Evolutionary conservation across 345 rosid species (phyloP), one percentile per base, ranked within the genome.

Genomic region (Linum tenue): DNA sequence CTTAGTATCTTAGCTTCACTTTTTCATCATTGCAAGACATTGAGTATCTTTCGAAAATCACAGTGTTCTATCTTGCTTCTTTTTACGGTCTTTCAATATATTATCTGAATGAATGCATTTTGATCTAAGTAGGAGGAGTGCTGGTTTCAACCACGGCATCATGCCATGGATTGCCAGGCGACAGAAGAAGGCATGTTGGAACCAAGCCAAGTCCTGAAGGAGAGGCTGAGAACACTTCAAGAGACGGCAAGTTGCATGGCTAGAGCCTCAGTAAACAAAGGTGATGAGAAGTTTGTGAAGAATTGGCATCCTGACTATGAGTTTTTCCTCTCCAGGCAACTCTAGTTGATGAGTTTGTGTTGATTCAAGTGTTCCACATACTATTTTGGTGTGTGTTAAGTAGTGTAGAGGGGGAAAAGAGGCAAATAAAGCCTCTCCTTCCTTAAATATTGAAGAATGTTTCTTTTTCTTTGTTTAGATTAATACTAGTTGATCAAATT

Each of bases 241-340:
- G 77, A 77, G 77, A 77, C 84, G 0, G 88, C 88, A 5, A 79
- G 73, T 51, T 66, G 67, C 3, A 76, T 84, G 84, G 73, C 88
- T 40, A 84, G 75, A 73, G 83, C 81, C 60, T 76, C 71, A 3
- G 81, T 81, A 37, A 78, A 39, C 48, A 84, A 78, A 55, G 84
- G 81, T 62, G 42, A 56, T 36, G 37, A 59, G 40, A 76, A 59
- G 56, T 70, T 73, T 12, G 70, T 72, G 51, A 84, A 81, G 57
- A 76, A 48, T 48, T 48, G 70, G 59, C 88, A 84, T 55, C 79
- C 85, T 6, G 88, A 84, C 73, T 81, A 70, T 1, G 84, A 78
- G 76, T 84, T 81, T 70, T 84, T 84, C 68, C 55, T 70, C 59
- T 78, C 84, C 3, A 81, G 85, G 65, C 64, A 66, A 68, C 60